phyloP scores from a whole-genome alignment of 768 basidiomycete genomes.

The Rhodotorula toruloides region DNA sequence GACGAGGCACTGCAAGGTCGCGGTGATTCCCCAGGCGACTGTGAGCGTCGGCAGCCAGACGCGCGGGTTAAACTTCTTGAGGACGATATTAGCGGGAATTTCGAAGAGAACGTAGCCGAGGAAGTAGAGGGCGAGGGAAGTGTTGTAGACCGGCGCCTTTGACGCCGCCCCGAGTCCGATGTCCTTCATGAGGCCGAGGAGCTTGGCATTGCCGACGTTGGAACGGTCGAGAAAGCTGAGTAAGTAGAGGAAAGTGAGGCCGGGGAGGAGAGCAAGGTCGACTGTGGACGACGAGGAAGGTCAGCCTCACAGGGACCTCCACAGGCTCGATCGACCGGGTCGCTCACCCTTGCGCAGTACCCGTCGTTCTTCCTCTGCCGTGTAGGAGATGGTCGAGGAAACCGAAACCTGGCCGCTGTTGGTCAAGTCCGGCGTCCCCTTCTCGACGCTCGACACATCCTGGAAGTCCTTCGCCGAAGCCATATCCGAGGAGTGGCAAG shows the following conservation, averaged over 20 bases:
- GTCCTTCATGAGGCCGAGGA: conserved; percentile 21
- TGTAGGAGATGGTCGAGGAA: background rate
- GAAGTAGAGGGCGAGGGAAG: conserved; percentile 10
- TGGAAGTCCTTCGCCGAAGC: too few species aligned
- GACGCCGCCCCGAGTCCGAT: conserved; percentile 13
- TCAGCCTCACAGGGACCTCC: background rate
- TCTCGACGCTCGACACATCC: background rate
- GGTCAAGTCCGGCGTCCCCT: background rate
- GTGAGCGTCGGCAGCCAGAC: conserved; percentile 61
- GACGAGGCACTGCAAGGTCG: conserved; percentile 57
- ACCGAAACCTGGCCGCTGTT: background rate
- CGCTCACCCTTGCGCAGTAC: background rate
- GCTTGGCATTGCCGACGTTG: conserved; percentile 31
- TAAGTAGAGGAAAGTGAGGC: conserved; percentile 28
- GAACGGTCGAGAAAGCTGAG: conserved; percentile 24
- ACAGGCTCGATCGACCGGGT: background rate
- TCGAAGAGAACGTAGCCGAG: conserved; percentile 32
- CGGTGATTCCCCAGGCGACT: conserved; percentile 44
- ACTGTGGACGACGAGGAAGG: background rate
- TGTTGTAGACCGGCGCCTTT: conserved; percentile 21
- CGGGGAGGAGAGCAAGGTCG: conserved; percentile 19
- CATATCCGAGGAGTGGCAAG: too few species aligned
- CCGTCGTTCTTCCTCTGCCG: background rate
- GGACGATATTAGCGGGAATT: conserved; percentile 34
- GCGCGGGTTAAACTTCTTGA: conserved; percentile 58